phyloP scores from a whole-genome alignment of 805 yeast genomes.

The Metschnikowia similis region DNA sequence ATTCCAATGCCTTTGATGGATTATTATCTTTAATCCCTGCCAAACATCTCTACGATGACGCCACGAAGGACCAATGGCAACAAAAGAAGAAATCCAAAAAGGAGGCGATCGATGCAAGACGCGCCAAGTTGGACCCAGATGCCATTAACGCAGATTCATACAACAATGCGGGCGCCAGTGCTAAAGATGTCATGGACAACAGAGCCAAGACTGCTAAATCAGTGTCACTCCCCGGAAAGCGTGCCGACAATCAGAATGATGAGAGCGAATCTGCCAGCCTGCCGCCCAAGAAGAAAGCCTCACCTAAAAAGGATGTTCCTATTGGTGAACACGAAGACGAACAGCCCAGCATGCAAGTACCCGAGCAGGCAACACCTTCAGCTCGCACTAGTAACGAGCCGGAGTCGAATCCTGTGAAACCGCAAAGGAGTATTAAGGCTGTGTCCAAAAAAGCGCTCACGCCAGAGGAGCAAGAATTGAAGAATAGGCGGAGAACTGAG shows the following conservation, averaged over 20 bases:
- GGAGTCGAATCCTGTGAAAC: conserved; percentile 4
- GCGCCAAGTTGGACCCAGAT: conserved; percentile 73
- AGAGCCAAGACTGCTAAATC: conserved; percentile 52
- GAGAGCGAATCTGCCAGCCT: not conserved
- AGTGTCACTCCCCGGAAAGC: conserved; percentile 37
- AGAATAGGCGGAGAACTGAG: conserved; percentile 54
- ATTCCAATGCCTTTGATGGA: conserved; percentile 83
- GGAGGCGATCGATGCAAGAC: conserved; percentile 56
- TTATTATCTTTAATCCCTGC: conserved; percentile 89
- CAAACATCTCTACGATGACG: conserved; percentile 88
- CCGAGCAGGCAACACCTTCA: not conserved
- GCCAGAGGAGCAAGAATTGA: conserved; percentile 48
- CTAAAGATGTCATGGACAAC: conserved; percentile 56
- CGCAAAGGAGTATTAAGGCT: conserved; percentile 4
- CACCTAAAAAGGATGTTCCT: not conserved
- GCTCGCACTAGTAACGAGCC: conserved; percentile 15
- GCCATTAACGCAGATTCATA: conserved; percentile 42
- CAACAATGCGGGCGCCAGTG: conserved; percentile 42
- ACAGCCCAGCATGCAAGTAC: not conserved
- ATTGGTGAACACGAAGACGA: conserved; percentile 5
- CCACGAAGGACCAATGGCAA: conserved; percentile 86
- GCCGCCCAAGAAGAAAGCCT: not conserved
- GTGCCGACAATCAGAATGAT: conserved; percentile 7
- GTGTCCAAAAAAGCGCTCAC: conserved; percentile 25
- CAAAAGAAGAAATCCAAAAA: conserved; percentile 70